A percentile compares a stretch with the other conserved stretches of the same genome.
Conservation (phyloP, 495 filamentous ascomycete genomes). For the Penicillium manginii region DNA sequence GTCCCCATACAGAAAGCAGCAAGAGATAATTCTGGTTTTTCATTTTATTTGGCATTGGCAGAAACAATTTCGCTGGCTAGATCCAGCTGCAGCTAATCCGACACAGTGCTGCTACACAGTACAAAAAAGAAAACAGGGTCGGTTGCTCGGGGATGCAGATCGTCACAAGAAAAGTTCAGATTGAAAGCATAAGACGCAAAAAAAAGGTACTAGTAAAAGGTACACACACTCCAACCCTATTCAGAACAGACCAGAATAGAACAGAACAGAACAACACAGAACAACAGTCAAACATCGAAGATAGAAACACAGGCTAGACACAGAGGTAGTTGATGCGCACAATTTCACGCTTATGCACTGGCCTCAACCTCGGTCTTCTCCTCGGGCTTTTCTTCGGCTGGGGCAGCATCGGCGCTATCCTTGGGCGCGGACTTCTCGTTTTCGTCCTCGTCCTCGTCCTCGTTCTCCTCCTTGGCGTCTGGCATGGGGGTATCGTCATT, state of each 20-base stretch:
- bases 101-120: too few species aligned
- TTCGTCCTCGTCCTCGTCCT: slow-evolving; percentile 18
- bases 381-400: slow-evolving; percentile 20
- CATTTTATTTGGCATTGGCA: too few species aligned
- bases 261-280: neutral
- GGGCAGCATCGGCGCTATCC: slow-evolving; percentile 24
- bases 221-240: too few species aligned
- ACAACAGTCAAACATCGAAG: neutral
- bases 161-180: neutral
- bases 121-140: too few species aligned
- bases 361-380: slow-evolving; percentile 29
- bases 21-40: too few species aligned
- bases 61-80: too few species aligned
- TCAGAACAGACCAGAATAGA: neutral
- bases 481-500: slow-evolving; percentile 52
- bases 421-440: slow-evolving; percentile 12
- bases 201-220: neutral
- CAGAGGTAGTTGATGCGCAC: neutral
- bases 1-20: too few species aligned
- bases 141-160: too few species aligned
- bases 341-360: slow-evolving; percentile 8
- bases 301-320: neutral
- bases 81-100: too few species aligned
- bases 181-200: slow-evolving; percentile 4
- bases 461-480: slow-evolving; percentile 26